These are phyloP conservation scores for Rosellinia necatrix DNA, from an alignment of 2,329 filamentous ascomycete species.

Conservation along the genomic window DNA sequence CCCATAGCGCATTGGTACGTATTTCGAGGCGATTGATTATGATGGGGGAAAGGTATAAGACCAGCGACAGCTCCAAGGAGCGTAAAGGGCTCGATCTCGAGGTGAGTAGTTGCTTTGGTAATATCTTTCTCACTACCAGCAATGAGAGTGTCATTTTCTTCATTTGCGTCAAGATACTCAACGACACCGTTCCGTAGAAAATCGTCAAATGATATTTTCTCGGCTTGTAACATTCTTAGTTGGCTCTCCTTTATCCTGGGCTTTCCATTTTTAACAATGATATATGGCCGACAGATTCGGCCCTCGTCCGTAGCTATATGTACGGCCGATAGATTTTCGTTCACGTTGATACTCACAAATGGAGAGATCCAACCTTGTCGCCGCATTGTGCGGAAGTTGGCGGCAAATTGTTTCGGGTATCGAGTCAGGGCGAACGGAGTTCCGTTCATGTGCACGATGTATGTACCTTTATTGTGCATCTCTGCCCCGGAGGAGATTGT, in stretches of 20 bases:
- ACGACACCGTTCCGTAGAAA: conserved; percentile 88
- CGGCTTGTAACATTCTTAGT: conserved; percentile 79
- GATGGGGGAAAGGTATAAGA: conserved; percentile 95
- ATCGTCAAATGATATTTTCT: conserved; percentile 89
- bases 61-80: conserved; percentile 94
- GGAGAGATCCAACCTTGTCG: conserved; percentile 91
- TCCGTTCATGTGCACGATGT: conserved; percentile 93
- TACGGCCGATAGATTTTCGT: conserved; percentile 87
- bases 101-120: conserved; percentile 81
- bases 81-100: conserved; percentile 98
- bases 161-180: conserved; percentile 97
- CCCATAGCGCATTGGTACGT: conserved; percentile 99
- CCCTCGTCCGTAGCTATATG: conserved; percentile 98
- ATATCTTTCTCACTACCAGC: conserved; percentile 88
- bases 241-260: conserved; percentile 80
- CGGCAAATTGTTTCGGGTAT: conserved; percentile 83
- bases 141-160: conserved; percentile 95
- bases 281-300: conserved; percentile 92
- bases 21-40: conserved; percentile 98
- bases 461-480: conserved; percentile 81
- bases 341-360: conserved; percentile 96
- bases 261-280: conserved; percentile 87
- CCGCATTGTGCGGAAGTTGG: conserved; percentile 82
- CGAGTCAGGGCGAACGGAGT: conserved; percentile 88
- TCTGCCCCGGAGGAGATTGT: conserved; percentile 75